Conservation (phyloP, 1,284 basidiomycete genomes). For the Irpex rosettiformis region DNA sequence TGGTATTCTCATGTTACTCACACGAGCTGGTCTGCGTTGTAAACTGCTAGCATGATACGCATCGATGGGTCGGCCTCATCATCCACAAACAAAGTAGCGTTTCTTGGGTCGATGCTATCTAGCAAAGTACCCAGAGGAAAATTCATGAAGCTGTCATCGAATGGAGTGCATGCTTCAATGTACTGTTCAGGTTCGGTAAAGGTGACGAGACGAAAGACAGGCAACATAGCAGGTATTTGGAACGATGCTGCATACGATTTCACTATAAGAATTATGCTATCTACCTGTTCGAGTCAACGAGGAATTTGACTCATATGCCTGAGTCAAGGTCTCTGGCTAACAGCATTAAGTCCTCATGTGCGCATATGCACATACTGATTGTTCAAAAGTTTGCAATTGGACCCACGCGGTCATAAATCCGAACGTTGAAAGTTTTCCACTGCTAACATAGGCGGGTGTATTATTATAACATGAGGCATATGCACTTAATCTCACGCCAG, state of each 20-base stretch:
- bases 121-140: slow-evolving; percentile 15
- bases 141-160: slow-evolving; percentile 23
- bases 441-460: too few species aligned
- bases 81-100: background rate
- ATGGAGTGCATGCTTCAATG: slow-evolving; percentile 9
- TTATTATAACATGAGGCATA: too few species aligned
- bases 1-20: too few species aligned
- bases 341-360: too few species aligned
- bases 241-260: background rate
- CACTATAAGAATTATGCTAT: too few species aligned
- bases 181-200: slow-evolving; percentile 12
- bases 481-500: background rate
- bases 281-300: too few species aligned
- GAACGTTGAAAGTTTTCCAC: too few species aligned
- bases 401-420: too few species aligned
- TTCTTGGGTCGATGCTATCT: slow-evolving; percentile 10
- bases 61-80: background rate
- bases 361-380: too few species aligned
- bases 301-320: background rate
- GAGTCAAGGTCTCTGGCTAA: too few species aligned
- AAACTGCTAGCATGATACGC: slow-evolving; percentile 13
- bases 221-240: slow-evolving; percentile 3
- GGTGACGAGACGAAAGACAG: slow-evolving; percentile 12
- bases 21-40: slow-evolving; percentile 14
- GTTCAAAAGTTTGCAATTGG: too few species aligned